phyloP scores from a whole-genome alignment of 441 rosid species.

The Euphorbia neoarborescens region DNA sequence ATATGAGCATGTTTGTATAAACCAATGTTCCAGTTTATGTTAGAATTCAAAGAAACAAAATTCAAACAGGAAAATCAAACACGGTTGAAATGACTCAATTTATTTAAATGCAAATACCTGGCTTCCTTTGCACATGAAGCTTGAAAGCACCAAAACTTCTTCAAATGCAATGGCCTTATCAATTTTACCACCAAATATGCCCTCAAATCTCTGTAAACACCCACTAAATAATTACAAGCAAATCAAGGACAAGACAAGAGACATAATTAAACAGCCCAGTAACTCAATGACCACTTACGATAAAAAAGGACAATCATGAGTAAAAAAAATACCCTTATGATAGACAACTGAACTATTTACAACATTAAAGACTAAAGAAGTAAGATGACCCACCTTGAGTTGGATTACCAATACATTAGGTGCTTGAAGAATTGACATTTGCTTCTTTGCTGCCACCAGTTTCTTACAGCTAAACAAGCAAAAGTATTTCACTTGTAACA shows the following conservation, averaged over 20 bases:
- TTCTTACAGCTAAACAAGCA: constrained; percentile 74
- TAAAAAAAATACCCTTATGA: not conserved
- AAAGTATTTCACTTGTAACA: constrained; percentile 16
- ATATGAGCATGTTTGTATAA: not conserved
- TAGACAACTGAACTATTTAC: not conserved
- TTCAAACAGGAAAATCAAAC: not conserved
- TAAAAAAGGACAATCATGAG: not conserved
- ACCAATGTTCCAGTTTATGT: not conserved
- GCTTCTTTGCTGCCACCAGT: constrained; percentile 89
- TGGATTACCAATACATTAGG: constrained; percentile 87
- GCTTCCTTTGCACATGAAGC: constrained; percentile 76
- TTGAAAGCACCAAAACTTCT: constrained; percentile 70
- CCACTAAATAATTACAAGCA: constrained; percentile 12
- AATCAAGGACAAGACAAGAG: constrained; percentile 8
- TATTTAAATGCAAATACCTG: constrained; percentile 42
- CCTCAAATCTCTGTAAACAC: constrained; percentile 71
- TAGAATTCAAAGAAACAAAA: not conserved
- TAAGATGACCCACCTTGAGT: constrained; percentile 51
- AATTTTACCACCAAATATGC: constrained; percentile 74
- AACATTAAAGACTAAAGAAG: not conserved
- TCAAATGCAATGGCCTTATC: constrained; percentile 68
- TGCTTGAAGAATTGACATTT: constrained; percentile 78
- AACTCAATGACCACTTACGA: not conserved
- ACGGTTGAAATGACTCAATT: not conserved
- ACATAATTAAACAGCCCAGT: not conserved